Evolutionary conservation across 306 rosid species (phyloP).

Genomic region (Citrullus amarus): DNA sequence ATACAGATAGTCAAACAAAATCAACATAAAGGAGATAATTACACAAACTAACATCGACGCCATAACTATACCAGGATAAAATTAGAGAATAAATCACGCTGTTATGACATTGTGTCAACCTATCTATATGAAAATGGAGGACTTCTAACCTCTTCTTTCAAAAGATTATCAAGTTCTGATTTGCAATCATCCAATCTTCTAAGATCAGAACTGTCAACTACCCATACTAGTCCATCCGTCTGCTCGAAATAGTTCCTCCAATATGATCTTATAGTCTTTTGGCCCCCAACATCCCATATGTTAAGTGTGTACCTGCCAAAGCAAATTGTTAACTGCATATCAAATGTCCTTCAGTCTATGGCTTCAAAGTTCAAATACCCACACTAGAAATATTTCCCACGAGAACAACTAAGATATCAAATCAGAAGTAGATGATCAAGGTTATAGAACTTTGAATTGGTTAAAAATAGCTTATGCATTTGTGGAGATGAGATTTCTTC

Average conservation of each 20-base stretch:
- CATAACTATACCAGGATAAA: neutral
- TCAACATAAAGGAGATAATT: neutral
- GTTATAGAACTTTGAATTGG: neutral
- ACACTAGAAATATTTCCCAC: neutral
- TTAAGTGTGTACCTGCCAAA: slow-evolving; percentile 65
- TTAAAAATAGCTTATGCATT: neutral
- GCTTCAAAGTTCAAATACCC: neutral
- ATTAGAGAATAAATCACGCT: neutral
- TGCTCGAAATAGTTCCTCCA: slow-evolving; percentile 94
- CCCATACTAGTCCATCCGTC: slow-evolving; percentile 91
- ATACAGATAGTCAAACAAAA: neutral
- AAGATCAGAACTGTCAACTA: slow-evolving; percentile 81
- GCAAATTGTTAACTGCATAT: slow-evolving; percentile 9
- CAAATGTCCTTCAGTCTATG: neutral
- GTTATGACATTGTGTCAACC: neutral
- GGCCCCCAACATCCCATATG: slow-evolving; percentile 92
- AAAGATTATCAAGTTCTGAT: slow-evolving; percentile 70
- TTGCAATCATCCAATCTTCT: slow-evolving; percentile 86
- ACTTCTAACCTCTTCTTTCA: slow-evolving; percentile 68
- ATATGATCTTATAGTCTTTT: slow-evolving; percentile 80
- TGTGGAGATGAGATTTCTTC: neutral
- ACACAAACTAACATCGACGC: neutral
- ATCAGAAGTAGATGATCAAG: neutral
- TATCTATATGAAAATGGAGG: neutral
- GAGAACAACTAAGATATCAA: neutral